phyloP scores from a whole-genome alignment of 345 rosid genomes.

The Gossypium stocksii region DNA sequence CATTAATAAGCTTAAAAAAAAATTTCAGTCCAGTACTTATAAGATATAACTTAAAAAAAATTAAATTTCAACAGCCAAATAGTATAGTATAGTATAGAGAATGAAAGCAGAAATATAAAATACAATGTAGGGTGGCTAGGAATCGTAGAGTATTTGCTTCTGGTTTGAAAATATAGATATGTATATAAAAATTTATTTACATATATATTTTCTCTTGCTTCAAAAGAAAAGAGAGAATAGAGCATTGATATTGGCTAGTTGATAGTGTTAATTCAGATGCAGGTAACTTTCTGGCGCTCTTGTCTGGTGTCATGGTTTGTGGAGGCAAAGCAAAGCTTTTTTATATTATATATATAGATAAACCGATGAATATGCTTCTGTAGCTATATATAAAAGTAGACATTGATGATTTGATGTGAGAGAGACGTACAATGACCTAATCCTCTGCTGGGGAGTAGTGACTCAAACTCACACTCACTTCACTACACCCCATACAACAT shows the following conservation, averaged over 20 bases:
- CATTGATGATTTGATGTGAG: not conserved
- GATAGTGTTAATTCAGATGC: not conserved
- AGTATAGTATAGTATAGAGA: no score
- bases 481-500: not conserved
- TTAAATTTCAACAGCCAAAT: no score
- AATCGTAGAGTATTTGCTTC: no score
- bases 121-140: no score
- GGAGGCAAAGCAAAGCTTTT: slow-evolving; percentile 5
- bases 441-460: not conserved
- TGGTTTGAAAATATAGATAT: no score
- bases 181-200: no score
- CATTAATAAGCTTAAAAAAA: no score
- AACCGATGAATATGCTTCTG: not conserved
- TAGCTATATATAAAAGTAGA: not conserved
- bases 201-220: no score
- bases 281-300: not conserved
- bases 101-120: no score
- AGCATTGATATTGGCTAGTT: not conserved
- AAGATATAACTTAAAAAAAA: no score
- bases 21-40: no score
- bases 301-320: not conserved
- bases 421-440: not conserved
- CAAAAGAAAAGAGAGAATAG: no score
- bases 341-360: not conserved
- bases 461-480: not conserved